These are phyloP conservation scores for Scutellaria baicalensis DNA, from an alignment of 257 asterid genomes.

Conservation along the genomic window DNA sequence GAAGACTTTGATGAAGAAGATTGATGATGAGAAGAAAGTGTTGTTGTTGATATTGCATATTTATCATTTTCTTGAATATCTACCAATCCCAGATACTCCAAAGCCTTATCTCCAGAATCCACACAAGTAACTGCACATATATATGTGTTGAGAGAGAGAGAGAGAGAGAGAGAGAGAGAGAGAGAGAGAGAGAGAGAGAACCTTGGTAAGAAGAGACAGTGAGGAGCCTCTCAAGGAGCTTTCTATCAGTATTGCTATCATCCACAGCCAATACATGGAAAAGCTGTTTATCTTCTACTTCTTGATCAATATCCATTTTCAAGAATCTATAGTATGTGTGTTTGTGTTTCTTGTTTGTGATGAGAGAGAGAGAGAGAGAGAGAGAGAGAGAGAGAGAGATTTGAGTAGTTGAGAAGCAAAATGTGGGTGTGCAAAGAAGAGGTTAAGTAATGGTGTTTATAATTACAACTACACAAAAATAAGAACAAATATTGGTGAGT, in stretches of 20 bases:
- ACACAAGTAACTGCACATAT: conserved; percentile 52
- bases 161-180: neutral
- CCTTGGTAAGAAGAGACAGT: conserved; percentile 54
- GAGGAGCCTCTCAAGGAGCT: conserved; percentile 51
- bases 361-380: neutral
- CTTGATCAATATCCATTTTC: conserved; percentile 20
- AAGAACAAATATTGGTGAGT: conserved; percentile 16
- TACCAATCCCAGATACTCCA: conserved; percentile 46
- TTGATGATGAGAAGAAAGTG: conserved; percentile 9
- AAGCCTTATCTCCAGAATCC: conserved; percentile 63
- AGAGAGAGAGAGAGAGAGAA: neutral
- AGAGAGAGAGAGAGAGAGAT: neutral
- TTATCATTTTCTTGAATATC: conserved; percentile 22
- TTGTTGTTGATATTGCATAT: conserved; percentile 12
- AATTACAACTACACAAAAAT: conserved; percentile 10
- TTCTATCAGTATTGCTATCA: conserved; percentile 45
- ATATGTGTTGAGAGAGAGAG: neutral
- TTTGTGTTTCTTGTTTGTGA: neutral
- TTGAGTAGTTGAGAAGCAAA: conserved; percentile 57
- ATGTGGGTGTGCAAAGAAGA: conserved; percentile 30
- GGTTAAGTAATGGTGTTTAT: conserved; percentile 21
- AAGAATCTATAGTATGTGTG: neutral
- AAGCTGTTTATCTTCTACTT: conserved; percentile 15
- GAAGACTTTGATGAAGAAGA: conserved; percentile 27
- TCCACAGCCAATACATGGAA: conserved; percentile 63